Evolutionary conservation across 345 rosid species (phyloP).

Genomic region (Boechera retrofracta): DNA sequence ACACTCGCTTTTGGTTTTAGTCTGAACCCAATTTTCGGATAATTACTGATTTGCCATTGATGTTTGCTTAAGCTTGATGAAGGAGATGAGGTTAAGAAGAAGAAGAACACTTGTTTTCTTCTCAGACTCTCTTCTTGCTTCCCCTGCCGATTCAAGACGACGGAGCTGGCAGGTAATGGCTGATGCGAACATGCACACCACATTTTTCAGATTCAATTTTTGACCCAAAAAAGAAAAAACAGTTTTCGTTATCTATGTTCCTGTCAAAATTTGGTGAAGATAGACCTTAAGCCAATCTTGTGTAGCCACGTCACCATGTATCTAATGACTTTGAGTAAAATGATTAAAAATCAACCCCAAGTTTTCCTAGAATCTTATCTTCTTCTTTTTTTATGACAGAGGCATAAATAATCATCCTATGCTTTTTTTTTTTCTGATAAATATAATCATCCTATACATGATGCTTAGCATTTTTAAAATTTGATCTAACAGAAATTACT

Average conservation of each 20-base stretch:
- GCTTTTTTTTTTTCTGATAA: background rate
- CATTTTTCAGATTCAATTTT: conserved; percentile 28
- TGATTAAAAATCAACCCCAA: background rate
- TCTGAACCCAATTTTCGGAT: conserved; percentile 10
- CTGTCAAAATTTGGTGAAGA: conserved; percentile 25
- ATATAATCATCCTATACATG: background rate
- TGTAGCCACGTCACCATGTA: conserved; percentile 23
- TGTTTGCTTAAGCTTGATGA: conserved; percentile 18
- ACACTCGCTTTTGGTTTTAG: conserved; percentile 29
- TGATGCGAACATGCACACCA: conserved; percentile 24
- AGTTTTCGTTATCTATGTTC: conserved; percentile 8
- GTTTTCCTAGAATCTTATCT: background rate
- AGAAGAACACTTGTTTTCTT: conserved; percentile 25
- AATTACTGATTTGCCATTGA: conserved; percentile 32
- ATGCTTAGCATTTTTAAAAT: background rate
- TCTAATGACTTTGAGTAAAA: background rate
- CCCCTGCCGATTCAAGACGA: background rate
- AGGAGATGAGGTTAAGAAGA: conserved; percentile 22
- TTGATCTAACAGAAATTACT: too few species aligned
- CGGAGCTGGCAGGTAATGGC: background rate
- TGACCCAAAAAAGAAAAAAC: background rate
- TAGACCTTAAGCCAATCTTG: background rate
- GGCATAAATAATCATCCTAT: too few species aligned
- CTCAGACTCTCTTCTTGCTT: conserved; percentile 3
- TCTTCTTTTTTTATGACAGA: background rate